Base-by-base conservation (phyloP, 1,139 yeast species). In the Candida sp. region DNA sequence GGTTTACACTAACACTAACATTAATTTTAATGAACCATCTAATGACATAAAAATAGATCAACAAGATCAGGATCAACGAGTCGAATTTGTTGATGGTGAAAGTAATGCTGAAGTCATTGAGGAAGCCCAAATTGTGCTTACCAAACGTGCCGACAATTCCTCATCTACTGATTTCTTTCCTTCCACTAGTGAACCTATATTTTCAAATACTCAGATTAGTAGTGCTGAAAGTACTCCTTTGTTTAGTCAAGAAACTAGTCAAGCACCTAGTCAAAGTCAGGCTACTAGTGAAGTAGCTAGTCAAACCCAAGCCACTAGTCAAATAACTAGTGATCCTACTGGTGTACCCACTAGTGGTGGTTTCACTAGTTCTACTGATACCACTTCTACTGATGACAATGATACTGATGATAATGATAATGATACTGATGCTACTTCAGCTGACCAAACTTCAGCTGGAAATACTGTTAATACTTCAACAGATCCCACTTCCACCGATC, bases 31-130 rank as follows among this genome's bases (percentile, higher is more conserved):
- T 15, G 19, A 15, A 15, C 19, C 19, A 15, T 15, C 19, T 15
- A 15, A 15, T 15, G 19, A 15, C 2, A 15, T 15, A 15, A 15
- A 15, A 15, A 15, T 15, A 15, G 19, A 15, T 15, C 19, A 15
- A 15, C 19, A 15, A 15, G 19, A 15, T 15, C 19, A 15, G 19
- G 19, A 15, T 15, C 19, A 15, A 15, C 19, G 19, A 15, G 19
- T 15, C 19, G 19, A 15, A 15, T 15, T 15, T 30, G 48, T 49
- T 42, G 55, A 59, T 38, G 61, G 63, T 22, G 70, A 77, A 38
- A 73, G 77, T 46, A 60, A 63, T 30, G 52, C 62, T 8, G 66
- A 58, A 22, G 89, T 90, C 1, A 75, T 84, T 42, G 70, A 70
- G 35, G 68, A 71, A 52, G 19, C 19, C 2, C 29, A 25, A 11